These are phyloP conservation scores for Candida takata DNA, from an alignment of 805 yeast genomes.

Conservation along the genomic window DNA sequence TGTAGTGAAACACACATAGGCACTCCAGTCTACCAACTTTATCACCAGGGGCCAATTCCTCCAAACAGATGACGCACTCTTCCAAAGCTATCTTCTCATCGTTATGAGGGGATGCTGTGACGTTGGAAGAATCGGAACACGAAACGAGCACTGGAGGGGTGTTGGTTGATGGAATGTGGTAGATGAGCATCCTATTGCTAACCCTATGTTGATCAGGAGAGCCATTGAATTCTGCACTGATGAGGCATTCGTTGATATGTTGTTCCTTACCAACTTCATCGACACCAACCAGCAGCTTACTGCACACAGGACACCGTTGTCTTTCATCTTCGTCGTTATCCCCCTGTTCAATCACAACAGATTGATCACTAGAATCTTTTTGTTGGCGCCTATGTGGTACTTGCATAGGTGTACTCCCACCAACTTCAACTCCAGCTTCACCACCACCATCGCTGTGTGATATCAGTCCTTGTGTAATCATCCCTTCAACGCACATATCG, in stretches of 20 bases:
- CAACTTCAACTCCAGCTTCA: constrained; percentile 1
- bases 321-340: constrained; percentile 26
- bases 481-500: constrained; percentile 60
- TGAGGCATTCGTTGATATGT: constrained; percentile 69
- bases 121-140: constrained; percentile 19
- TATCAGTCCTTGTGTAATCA: constrained; percentile 20
- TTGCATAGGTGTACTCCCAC: constrained; percentile 3
- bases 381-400: constrained; percentile 5
- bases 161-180: constrained; percentile 31
- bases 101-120: constrained; percentile 5
- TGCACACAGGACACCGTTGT: constrained; percentile 37
- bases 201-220: constrained; percentile 48
- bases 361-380: constrained; percentile 6
- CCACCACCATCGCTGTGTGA: neutral
- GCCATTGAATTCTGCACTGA: constrained; percentile 54
- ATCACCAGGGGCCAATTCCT: constrained; percentile 78
- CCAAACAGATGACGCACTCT: constrained; percentile 93
- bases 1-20: constrained; percentile 86
- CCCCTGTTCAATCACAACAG: constrained; percentile 1
- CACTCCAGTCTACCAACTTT: constrained; percentile 91
- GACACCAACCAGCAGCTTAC: constrained; percentile 15
- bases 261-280: constrained; percentile 35
- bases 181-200: constrained; percentile 81
- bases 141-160: constrained; percentile 16
- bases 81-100: constrained; percentile 29